Evolutionary conservation across 2,329 filamentous ascomycete species (phyloP), one percentile per base, ranked within the genome.

Genomic region (Aspergillus luchuensis): DNA sequence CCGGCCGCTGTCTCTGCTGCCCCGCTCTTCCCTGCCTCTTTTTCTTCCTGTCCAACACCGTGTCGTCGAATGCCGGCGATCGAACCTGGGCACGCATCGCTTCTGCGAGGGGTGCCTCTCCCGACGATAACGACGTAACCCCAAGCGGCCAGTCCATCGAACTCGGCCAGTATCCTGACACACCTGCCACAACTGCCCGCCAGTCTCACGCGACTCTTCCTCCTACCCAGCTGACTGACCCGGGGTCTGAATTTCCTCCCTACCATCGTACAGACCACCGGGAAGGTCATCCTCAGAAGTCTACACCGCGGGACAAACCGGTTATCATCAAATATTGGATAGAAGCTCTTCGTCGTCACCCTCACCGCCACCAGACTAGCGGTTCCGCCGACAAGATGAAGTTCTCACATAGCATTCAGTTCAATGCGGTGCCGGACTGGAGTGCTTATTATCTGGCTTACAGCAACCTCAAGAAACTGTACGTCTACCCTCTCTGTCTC

Each of bases 391-490:
- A 83, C 87, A 91, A 92, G 74, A 99, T 99, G 95, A 98, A 98
- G 89, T 99, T 99, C 84, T 98, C 94, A 17, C 95, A 99, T 78
- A 98, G 94, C 79, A 89, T 99, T 70, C 95, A 99, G 83, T 99
- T 99, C 81, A 99, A 99, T 82, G 93, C 95, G 65, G 95, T 99
- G 70, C 95, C 95, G n/a, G 95, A 99, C 79, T 99, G 95, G 95
- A 97, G 92, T 82, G 93, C 89, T 71, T 88, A 98, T 78, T 99
- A 99, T 79, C 96, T 99, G 74, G 91, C 93, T 62, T 99, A 99
- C 79, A 97, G 93, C 81, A 98, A 97, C 73, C 85, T 99, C 70
- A 99, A 99, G 84, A 99, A 99, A 83, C 85, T 97, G 92, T 96
- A 77, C 72, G 90, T 83, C 57, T 45, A 21, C 48, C 33, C 38